A percentile compares a stretch with the other conserved stretches of the same genome.
These are phyloP conservation scores for Cryptococcus deneoformans DNA, from an alignment of 1,284 basidiomycete genomes.

Conservation along the genomic window DNA sequence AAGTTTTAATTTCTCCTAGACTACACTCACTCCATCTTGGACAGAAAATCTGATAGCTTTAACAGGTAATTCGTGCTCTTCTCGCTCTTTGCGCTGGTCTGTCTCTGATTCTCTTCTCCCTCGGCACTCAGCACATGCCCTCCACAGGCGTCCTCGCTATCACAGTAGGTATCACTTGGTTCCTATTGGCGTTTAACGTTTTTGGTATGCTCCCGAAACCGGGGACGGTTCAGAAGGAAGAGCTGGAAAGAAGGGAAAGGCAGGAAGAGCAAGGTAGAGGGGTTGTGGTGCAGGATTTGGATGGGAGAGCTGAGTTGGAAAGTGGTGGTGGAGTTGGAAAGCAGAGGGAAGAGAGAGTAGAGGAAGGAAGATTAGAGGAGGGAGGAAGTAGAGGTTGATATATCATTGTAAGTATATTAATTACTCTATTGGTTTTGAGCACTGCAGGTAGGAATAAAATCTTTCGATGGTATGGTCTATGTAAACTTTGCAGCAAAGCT, in stretches of 20 bases:
- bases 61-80: conserved; percentile 18
- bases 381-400: too few species aligned
- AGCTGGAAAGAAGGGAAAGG: background rate
- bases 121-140: conserved; percentile 11
- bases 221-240: background rate
- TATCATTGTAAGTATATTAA: too few species aligned
- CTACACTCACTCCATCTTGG: too few species aligned
- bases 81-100: conserved; percentile 17
- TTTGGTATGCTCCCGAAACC: conserved; percentile 19
- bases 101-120: conserved; percentile 28
- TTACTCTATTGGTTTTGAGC: too few species aligned
- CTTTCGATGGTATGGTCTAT: too few species aligned
- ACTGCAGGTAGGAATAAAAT: too few species aligned
- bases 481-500: too few species aligned
- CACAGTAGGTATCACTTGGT: conserved; percentile 23
- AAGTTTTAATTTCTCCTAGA: background rate
- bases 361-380: too few species aligned
- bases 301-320: background rate
- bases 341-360: background rate
- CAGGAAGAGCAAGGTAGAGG: background rate
- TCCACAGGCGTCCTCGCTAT: conserved; percentile 21
- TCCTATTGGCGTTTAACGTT: conserved; percentile 19
- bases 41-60: too few species aligned
- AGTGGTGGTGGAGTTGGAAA: conserved; percentile 10
- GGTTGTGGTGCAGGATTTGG: background rate